These are phyloP conservation scores for Murraya paniculata DNA, from an alignment of 345 rosid genomes.

Conservation along the genomic window DNA sequence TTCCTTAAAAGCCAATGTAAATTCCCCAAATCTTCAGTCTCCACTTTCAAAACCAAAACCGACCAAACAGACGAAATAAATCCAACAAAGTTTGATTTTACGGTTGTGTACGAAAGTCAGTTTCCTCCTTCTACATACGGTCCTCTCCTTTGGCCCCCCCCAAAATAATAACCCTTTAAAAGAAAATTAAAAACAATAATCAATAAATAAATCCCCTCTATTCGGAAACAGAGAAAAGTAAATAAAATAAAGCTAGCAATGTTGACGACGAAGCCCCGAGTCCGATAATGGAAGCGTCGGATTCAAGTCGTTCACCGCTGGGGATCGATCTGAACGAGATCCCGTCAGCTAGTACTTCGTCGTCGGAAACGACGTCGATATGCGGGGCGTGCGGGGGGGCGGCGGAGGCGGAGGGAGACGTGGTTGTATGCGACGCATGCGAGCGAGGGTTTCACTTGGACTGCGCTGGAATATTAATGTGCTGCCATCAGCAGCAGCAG, in stretches of 20 bases:
- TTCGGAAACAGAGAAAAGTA: not conserved
- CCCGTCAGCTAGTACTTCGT: constrained; percentile 46
- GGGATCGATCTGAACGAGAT: constrained; percentile 98
- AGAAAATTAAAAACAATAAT: not conserved
- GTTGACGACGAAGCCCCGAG: constrained; percentile 16
- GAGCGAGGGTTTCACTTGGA: constrained; percentile 77
- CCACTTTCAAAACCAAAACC: not conserved
- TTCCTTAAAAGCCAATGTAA: no score
- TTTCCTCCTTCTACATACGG: not conserved
- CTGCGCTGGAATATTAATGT: constrained; percentile 41
- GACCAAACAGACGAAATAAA: not conserved
- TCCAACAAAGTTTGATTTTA: not conserved
- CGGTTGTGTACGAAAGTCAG: not conserved
- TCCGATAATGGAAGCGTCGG: constrained; percentile 46
- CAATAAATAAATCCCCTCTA: no score
- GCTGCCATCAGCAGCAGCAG: constrained; percentile 3
- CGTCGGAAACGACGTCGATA: constrained; percentile 34
- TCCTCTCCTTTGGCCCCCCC: not conserved
- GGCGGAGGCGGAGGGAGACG: constrained; percentile 36
- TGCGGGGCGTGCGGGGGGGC: constrained; percentile 68
- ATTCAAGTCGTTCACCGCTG: constrained; percentile 64
- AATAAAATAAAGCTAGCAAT: not conserved
- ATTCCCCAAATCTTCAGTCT: no score
- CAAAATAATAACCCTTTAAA: not conserved
- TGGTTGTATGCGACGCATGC: constrained; percentile 88